Evolutionary conservation across 73 alveolate genomes (phyloP), one percentile per base, ranked within the genome.

Genomic region (Paramecium tetraurelia): DNA sequence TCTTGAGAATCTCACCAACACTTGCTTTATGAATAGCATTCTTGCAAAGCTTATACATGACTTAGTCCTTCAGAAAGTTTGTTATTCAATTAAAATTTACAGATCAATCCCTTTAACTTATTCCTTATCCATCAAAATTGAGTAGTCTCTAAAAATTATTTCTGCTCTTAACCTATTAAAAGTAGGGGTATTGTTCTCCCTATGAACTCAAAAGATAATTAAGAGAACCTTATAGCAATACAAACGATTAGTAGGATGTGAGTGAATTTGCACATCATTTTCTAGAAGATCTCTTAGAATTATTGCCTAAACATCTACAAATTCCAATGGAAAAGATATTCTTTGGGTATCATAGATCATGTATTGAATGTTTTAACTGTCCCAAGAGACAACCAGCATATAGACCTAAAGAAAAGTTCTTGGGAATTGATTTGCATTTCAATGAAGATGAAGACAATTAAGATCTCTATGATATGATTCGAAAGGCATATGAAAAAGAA

Each of bases 181-280:
- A 80, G 24, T 7, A 80, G n/a, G 90, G 90, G 3, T 80, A 80
- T 44, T 80, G 90, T 44, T 80, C 90, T 35, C 90, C 90, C 16
- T 80, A 80, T 80, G 70, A 80, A 24, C 38, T 80, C 9, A 80
- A 80, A 80, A 40, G 90, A 80, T 41, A 80, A 35, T 46, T 80
- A 80, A 40, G 90, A 80, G 57, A 80, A 48, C 90, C 90, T 3
- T 80, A 80, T 48, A 44, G 76, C 21, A 80, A 80, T 46, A 80
- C 90, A n/a, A 80, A 80, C 43, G 90, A 80, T 44, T 48, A 80
- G n/a, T 48, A 80, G 18, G 90, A 80, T 80, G 90, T 80, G n/a
- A 35, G 90, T 24, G 90, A 80, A 35, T 80, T 80, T 22, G 90
- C 29, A 2, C 90, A 80, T 80, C 90, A 80, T 48, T 80, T 80